Evolutionary conservation across 768 basidiomycete genomes (phyloP).

Genomic region (Lyophyllum semitale): DNA sequence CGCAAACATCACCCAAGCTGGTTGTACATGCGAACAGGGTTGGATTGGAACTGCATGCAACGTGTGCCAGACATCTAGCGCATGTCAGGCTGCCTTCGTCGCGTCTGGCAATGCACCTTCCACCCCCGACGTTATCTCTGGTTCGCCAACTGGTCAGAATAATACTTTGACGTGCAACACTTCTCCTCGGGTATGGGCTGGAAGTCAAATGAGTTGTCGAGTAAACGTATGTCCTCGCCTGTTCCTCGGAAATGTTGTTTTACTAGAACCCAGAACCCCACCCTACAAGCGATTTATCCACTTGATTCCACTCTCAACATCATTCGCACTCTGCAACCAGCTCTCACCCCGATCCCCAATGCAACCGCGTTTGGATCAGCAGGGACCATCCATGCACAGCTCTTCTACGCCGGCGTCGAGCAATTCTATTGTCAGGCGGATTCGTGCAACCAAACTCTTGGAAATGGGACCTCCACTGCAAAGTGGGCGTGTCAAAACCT

Average conservation of each 20-base stretch:
- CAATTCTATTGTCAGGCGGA: slow-evolving; percentile 86
- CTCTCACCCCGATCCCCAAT: slow-evolving; percentile 69
- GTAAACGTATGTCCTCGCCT: slow-evolving; percentile 64
- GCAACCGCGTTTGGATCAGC: slow-evolving; percentile 56
- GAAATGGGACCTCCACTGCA: slow-evolving; percentile 37
- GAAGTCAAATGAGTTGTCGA: slow-evolving; percentile 82
- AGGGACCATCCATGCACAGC: slow-evolving; percentile 62
- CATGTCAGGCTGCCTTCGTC: slow-evolving; percentile 68
- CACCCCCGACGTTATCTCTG: slow-evolving; percentile 26
- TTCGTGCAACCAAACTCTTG: slow-evolving; percentile 64
- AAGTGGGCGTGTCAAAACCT: slow-evolving; percentile 77
- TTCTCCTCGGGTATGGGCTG: slow-evolving; percentile 69
- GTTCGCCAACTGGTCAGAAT: slow-evolving; percentile 43
- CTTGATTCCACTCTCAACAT: slow-evolving; percentile 74
- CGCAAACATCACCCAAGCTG: slow-evolving; percentile 66
- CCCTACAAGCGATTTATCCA: slow-evolving; percentile 76
- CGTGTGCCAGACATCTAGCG: slow-evolving; percentile 67
- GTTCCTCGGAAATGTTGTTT: background rate
- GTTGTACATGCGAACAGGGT: slow-evolving; percentile 70
- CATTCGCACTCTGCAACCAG: slow-evolving; percentile 70
- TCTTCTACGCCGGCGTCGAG: slow-evolving; percentile 80
- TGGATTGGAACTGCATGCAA: slow-evolving; percentile 84
- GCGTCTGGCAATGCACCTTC: slow-evolving; percentile 38
- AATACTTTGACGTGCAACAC: slow-evolving; percentile 75
- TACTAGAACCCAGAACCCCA: slow-evolving; percentile 65